phyloP scores from a whole-genome alignment of 1,284 basidiomycete genomes.

The Cryptococcus neoformans region DNA sequence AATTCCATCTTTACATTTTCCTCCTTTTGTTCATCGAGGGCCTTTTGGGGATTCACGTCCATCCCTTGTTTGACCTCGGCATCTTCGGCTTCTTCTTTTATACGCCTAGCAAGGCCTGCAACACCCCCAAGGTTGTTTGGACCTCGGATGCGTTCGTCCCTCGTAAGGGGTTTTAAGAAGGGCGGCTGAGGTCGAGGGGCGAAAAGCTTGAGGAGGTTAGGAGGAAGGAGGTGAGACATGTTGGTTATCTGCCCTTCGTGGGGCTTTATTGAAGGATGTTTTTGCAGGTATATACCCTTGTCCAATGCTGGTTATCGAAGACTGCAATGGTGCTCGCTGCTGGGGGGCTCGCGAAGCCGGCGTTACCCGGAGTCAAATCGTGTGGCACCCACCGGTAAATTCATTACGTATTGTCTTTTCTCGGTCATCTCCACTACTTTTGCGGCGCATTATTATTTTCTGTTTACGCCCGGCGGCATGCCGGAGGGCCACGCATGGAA shows the following conservation, averaged over 20 bases:
- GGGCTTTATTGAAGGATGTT: not conserved
- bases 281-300: not conserved
- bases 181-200: constrained; percentile 83
- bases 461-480: too few species aligned
- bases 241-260: not conserved
- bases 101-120: constrained; percentile 63
- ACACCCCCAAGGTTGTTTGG: constrained; percentile 71
- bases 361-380: too few species aligned
- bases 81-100: constrained; percentile 71
- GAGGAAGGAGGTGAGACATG: constrained; percentile 79
- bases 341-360: too few species aligned
- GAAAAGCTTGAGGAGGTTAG: constrained; percentile 91
- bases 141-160: constrained; percentile 70
- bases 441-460: too few species aligned
- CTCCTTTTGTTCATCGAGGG: constrained; percentile 3
- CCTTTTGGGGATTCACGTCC: constrained; percentile 45
- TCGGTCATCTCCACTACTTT: too few species aligned
- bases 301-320: not conserved
- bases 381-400: too few species aligned
- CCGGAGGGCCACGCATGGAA: too few species aligned
- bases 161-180: constrained; percentile 77
- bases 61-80: constrained; percentile 46
- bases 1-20: constrained; percentile 2
- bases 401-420: too few species aligned
- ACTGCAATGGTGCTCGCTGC: too few species aligned